These are phyloP conservation scores for Coemansia sp. DNA, from an alignment of 192 early-diverging fungal species.

Conservation along the genomic window DNA sequence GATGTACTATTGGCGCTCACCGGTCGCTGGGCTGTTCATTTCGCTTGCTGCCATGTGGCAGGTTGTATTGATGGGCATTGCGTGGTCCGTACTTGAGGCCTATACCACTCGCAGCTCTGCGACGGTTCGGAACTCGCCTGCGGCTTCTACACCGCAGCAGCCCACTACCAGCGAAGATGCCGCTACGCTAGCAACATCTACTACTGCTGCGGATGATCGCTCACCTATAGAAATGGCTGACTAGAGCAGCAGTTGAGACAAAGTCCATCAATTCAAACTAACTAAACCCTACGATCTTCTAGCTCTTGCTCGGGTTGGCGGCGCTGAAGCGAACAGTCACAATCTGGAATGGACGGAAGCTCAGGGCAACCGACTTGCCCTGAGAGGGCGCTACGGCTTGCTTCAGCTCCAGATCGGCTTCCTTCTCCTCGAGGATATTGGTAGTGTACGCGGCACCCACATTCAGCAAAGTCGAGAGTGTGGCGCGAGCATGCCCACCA, in stretches of 20 bases:
- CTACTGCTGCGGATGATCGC: not conserved
- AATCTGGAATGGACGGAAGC: constrained; percentile 42
- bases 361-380: constrained; percentile 9
- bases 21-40: constrained; percentile 61
- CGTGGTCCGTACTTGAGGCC: constrained; percentile 48
- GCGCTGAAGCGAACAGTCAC: constrained; percentile 18
- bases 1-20: constrained; percentile 72
- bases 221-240: not conserved
- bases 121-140: not conserved
- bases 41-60: constrained; percentile 57
- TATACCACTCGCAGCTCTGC: constrained; percentile 18
- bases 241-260: not conserved
- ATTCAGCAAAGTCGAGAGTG: constrained; percentile 18
- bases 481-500: constrained; percentile 63
- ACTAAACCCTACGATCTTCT: not conserved
- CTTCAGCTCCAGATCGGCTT: not conserved
- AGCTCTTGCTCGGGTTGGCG: not conserved
- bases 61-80: constrained; percentile 29
- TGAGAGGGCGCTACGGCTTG: not conserved
- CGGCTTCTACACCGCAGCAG: not conserved
- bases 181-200: not conserved
- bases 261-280: not conserved
- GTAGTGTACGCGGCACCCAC: constrained; percentile 14
- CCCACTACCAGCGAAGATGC: not conserved
- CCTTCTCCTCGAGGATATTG: constrained; percentile 45